Conservation (phyloP, 768 basidiomycete genomes). For the Macrolepiota fuliginosa region DNA sequence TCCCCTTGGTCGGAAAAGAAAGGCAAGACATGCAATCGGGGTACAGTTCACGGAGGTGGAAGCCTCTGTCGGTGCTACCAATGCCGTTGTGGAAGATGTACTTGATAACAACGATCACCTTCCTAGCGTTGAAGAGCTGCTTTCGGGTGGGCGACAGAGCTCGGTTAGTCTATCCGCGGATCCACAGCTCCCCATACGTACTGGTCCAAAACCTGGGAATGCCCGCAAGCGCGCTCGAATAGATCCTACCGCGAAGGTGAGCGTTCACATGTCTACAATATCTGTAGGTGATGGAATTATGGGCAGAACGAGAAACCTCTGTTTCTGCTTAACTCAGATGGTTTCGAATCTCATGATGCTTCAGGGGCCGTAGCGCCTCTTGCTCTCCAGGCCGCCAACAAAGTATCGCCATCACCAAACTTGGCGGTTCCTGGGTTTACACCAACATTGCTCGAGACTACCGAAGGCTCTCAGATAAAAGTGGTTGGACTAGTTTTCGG, state of each 20-base stretch:
- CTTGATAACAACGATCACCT: constrained; percentile 36
- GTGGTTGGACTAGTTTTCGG: background rate
- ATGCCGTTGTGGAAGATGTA: constrained; percentile 22
- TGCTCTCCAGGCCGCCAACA: too few relatives aligned
- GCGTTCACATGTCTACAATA: background rate
- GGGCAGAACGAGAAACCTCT: background rate
- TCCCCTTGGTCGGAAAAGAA: constrained; percentile 15
- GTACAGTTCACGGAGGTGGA: constrained; percentile 45
- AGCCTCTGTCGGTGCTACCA: constrained; percentile 20
- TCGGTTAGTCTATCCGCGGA: background rate
- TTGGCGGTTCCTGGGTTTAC: background rate
- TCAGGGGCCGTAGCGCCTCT: background rate
- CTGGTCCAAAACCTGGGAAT: background rate
- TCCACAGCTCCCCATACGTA: background rate
- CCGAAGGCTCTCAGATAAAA: background rate
- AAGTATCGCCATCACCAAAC: background rate
- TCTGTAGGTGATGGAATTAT: background rate
- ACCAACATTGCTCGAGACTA: background rate
- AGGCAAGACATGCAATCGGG: constrained; percentile 43
- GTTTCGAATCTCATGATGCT: background rate
- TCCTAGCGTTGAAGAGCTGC: constrained; percentile 28
- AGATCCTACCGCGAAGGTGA: background rate
- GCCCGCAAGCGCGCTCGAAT: background rate
- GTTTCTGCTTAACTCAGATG: background rate
- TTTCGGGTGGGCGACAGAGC: background rate